Evolutionary conservation across 768 basidiomycete genomes (phyloP).

Genomic region (Lactifluus pinguis): DNA sequence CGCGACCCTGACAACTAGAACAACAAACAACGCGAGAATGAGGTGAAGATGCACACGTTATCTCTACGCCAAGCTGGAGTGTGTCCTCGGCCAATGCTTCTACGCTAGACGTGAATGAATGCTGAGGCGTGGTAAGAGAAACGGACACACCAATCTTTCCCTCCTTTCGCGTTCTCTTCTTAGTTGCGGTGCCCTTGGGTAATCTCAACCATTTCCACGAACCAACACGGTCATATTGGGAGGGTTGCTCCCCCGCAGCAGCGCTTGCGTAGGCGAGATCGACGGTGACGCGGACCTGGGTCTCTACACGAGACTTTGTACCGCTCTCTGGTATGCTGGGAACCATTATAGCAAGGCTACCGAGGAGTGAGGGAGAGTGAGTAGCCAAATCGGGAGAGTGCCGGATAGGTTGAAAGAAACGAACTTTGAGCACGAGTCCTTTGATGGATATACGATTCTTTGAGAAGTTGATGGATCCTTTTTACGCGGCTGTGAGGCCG

Average conservation of each 20-base stretch:
- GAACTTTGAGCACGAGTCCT: conserved; percentile 70
- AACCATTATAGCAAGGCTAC: conserved; percentile 70
- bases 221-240: conserved; percentile 72
- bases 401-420: conserved; percentile 21
- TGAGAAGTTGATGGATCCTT: conserved; percentile 43
- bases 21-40: conserved; percentile 72
- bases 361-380: neutral
- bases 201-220: conserved; percentile 84
- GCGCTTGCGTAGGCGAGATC: conserved; percentile 63
- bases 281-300: conserved; percentile 79
- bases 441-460: conserved; percentile 60
- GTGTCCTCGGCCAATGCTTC: conserved; percentile 63
- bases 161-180: conserved; percentile 76
- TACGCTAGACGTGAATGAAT: conserved; percentile 21
- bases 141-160: conserved; percentile 59
- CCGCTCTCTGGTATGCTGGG: conserved; percentile 77
- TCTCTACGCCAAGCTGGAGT: conserved; percentile 60
- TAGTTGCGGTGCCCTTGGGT: conserved; percentile 75
- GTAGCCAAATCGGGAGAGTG: neutral
- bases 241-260: conserved; percentile 44
- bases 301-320: conserved; percentile 91
- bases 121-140: neutral
- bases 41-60: conserved; percentile 77
- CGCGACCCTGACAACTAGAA: conserved; percentile 80
- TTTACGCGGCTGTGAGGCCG: conserved; percentile 49